Percentiles rank a stretch among this genome's conserved stretches.
Conservation (phyloP, 352 stramenopile species). For the Phytopythium chamaehyphon region DNA sequence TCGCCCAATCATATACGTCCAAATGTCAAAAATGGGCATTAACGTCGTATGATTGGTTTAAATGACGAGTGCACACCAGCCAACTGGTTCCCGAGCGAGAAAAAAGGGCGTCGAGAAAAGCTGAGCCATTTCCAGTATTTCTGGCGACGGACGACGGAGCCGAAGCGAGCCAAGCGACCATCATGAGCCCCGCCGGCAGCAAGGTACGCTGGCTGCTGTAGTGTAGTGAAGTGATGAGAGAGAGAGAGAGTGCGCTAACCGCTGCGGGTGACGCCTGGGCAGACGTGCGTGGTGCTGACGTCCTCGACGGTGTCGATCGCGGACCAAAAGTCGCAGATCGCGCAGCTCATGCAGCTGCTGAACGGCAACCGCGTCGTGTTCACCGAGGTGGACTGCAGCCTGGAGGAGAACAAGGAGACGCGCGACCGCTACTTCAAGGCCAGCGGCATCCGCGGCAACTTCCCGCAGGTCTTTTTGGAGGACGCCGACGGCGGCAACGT, state of each 20-base stretch:
- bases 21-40: too few relatives aligned
- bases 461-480: conserved; percentile 82
- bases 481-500: conserved; percentile 37
- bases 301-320: conserved; percentile 72
- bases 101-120: neutral
- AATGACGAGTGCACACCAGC: too few relatives aligned
- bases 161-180: neutral
- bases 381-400: conserved; percentile 74
- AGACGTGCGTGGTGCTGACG: conserved; percentile 64
- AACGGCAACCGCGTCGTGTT: conserved; percentile 68
- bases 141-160: neutral
- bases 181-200: neutral
- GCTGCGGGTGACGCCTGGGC: too few relatives aligned
- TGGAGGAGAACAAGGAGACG: conserved; percentile 70
- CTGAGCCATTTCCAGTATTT: neutral
- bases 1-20: too few relatives aligned
- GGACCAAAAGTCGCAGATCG: conserved; percentile 79
- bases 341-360: conserved; percentile 63
- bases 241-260: too few relatives aligned
- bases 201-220: conserved; percentile 4
- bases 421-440: conserved; percentile 76
- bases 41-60: too few relatives aligned
- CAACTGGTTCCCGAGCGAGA: too few relatives aligned
- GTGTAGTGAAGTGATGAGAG: too few relatives aligned
- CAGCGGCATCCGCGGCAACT: conserved; percentile 80